These are phyloP conservation scores for Beauveria medogensis DNA, from an alignment of 2,329 filamentous ascomycete genomes.

Conservation along the genomic window DNA sequence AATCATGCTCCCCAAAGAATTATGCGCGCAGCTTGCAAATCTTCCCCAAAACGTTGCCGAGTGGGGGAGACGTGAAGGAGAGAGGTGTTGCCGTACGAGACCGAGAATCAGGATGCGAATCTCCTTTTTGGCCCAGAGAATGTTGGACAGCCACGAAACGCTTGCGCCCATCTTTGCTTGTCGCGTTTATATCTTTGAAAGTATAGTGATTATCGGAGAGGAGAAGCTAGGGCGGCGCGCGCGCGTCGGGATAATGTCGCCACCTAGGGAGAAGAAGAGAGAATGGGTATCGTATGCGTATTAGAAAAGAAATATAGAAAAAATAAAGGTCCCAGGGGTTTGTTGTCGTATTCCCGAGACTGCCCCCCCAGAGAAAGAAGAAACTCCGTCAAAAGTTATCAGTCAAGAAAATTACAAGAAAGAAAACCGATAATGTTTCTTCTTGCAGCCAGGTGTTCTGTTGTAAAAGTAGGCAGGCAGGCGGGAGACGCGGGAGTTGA, in stretches of 20 bases:
- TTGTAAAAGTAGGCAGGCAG: not conserved
- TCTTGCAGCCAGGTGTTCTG: not conserved
- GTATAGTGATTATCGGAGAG: not conserved
- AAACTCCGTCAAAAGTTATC: not conserved
- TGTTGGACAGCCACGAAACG: constrained; percentile 60
- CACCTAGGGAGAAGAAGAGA: not conserved
- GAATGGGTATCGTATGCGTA: constrained; percentile 8
- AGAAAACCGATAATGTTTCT: not conserved
- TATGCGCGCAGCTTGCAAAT: not conserved
- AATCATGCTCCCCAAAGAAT: not conserved
- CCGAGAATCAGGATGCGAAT: constrained; percentile 92
- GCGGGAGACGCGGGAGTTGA: not conserved
- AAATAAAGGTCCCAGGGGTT: not conserved
- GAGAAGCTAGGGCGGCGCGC: not conserved
- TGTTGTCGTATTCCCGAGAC: not conserved
- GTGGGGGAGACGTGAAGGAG: not conserved
- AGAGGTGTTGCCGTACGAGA: constrained; percentile 54
- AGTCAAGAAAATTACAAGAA: not conserved
- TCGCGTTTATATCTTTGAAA: constrained; percentile 6
- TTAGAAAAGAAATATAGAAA: not conserved
- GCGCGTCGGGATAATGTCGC: not conserved
- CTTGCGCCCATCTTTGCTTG: constrained; percentile 50
- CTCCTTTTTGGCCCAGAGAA: constrained; percentile 92
- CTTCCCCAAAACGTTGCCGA: not conserved
- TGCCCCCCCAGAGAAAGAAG: not conserved